Evolutionary conservation across 2,329 filamentous ascomycete species (phyloP).

Genomic region (Cladosporium sp.): DNA sequence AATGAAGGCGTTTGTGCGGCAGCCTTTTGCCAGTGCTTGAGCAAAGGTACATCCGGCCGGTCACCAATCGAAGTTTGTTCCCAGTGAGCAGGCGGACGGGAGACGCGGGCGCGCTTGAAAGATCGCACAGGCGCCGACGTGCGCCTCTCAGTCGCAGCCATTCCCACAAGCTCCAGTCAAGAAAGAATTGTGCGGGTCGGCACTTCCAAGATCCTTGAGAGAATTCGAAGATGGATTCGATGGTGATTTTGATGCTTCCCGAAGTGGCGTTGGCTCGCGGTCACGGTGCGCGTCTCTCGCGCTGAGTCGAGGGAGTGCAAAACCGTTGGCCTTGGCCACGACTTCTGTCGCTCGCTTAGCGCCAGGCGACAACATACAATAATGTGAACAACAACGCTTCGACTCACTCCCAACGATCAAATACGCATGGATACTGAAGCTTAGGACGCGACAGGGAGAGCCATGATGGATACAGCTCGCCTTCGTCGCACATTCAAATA

Average conservation of each 20-base stretch:
- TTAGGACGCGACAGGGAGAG: no score
- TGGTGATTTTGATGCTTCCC: background rate
- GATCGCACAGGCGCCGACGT: constrained; percentile 9
- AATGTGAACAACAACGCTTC: background rate
- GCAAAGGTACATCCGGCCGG: constrained; percentile 4
- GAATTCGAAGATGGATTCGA: background rate
- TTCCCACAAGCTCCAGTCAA: background rate
- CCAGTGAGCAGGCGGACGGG: constrained; percentile 13
- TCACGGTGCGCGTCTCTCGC: background rate
- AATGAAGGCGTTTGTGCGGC: constrained; percentile 41
- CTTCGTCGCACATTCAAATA: constrained; percentile 74
- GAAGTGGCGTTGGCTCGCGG: background rate
- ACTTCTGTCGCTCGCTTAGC: background rate
- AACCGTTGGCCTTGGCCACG: background rate
- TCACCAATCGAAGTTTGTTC: constrained; percentile 7
- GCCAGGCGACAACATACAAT: no score
- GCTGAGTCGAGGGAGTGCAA: no score
- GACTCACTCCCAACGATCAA: background rate
- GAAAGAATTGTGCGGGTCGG: background rate
- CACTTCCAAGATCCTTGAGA: background rate
- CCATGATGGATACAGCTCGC: constrained; percentile 50
- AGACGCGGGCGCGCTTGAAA: constrained; percentile 13
- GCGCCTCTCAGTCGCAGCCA: constrained; percentile 9
- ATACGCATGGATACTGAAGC: no score
- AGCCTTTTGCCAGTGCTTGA: constrained; percentile 13